A percentile compares a stretch with the other conserved stretches of the same genome.
Evolutionary conservation across 352 stramenopile species (phyloP).

Genomic region (Detonula confervacea): DNA sequence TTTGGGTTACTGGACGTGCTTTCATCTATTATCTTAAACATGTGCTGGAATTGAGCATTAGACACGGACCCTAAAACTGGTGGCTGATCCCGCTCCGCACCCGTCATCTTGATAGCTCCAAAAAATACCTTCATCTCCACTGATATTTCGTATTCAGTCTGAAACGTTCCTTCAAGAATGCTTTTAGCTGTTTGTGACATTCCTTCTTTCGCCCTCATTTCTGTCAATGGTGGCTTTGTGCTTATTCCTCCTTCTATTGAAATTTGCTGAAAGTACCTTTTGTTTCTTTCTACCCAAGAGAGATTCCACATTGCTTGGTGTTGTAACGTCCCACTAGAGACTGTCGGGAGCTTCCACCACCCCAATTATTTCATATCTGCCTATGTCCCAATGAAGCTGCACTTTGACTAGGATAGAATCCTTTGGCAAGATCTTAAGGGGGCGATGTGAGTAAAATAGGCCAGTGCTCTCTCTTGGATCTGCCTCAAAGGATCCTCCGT

Average conservation of each 20-base stretch:
- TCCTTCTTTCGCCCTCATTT: neutral
- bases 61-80: neutral
- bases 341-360: neutral
- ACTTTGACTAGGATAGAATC: neutral
- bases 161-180: neutral
- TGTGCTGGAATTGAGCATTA: slow-evolving; percentile 2
- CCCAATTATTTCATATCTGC: neutral
- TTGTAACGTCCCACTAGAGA: neutral
- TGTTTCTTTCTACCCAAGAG: slow-evolving; percentile 18
- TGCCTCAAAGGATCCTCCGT: slow-evolving; percentile 25
- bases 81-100: neutral
- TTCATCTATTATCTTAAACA: slow-evolving; percentile 15
- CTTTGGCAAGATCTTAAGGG: slow-evolving; percentile 24
- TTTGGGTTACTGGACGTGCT: too few species aligned
- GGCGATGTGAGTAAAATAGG: slow-evolving; percentile 19
- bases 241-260: slow-evolving; percentile 6
- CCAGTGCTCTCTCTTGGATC: neutral
- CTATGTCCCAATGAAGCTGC: neutral
- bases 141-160: neutral
- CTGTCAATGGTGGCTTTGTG: neutral
- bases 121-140: slow-evolving; percentile 8
- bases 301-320: slow-evolving; percentile 8
- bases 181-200: neutral
- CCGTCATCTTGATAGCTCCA: neutral
- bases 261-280: slow-evolving; percentile 34